Percentiles rank a stretch among this genome's conserved stretches.
Conservation (phyloP, 371 early-diverging fungal species). For the Batkoa obscura region DNA sequence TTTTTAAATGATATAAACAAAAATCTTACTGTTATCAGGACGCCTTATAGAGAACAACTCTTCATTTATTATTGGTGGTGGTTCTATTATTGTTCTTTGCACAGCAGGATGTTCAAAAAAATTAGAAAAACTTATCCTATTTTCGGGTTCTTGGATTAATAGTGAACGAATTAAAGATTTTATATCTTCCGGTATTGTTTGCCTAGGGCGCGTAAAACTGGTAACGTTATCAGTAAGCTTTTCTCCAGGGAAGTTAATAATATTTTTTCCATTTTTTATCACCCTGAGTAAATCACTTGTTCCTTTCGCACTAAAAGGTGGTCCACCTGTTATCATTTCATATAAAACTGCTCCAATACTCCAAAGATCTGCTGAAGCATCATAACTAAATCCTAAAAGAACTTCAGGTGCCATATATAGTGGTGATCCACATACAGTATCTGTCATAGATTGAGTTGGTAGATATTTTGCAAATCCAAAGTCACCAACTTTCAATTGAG, state of each 20-base stretch:
- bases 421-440: slow-evolving; percentile 89
- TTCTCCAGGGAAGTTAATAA: slow-evolving; percentile 61
- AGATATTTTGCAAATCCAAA: slow-evolving; percentile 91
- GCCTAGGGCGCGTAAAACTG: background rate
- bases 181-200: slow-evolving; percentile 22
- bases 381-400: slow-evolving; percentile 74
- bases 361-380: slow-evolving; percentile 92
- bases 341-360: slow-evolving; percentile 87
- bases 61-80: slow-evolving; percentile 7
- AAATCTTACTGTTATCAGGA: background rate
- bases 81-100: slow-evolving; percentile 6
- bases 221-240: background rate
- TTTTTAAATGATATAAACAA: background rate
- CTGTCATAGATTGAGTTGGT: slow-evolving; percentile 62
- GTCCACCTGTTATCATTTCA: slow-evolving; percentile 77
- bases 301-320: slow-evolving; percentile 83
- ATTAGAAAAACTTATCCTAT: slow-evolving; percentile 76
- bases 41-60: background rate
- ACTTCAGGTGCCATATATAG: slow-evolving; percentile 97
- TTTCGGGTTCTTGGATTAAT: slow-evolving; percentile 61
- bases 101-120: slow-evolving; percentile 74
- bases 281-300: slow-evolving; percentile 73
- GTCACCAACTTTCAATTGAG: slow-evolving; percentile 79
- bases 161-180: slow-evolving; percentile 64
- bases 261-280: slow-evolving; percentile 65